Conservation (phyloP, 306 rosid genomes). For the Castanopsis chinensis region DNA sequence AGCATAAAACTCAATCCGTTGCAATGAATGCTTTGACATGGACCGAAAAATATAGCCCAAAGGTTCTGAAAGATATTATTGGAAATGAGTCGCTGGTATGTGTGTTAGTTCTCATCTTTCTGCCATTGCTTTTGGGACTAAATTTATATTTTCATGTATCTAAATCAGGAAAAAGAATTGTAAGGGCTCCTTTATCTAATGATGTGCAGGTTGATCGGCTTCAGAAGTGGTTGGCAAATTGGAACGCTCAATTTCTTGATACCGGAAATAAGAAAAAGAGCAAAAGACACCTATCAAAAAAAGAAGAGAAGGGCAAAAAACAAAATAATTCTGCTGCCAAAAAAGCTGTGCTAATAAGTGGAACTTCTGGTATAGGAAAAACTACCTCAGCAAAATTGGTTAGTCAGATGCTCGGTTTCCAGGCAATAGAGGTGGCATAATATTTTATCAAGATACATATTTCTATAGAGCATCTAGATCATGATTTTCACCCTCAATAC, state of each 20-base stretch:
- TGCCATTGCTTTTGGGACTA: not conserved
- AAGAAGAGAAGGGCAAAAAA: conserved; percentile 33
- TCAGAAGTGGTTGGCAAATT: conserved; percentile 78
- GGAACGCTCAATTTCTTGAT: conserved; percentile 82
- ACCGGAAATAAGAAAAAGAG: conserved; percentile 59
- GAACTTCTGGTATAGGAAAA: conserved; percentile 98
- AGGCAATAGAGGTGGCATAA: conserved; percentile 70
- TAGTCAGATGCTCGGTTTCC: conserved; percentile 84
- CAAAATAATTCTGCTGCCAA: conserved; percentile 57
- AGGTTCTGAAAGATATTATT: conserved; percentile 60
- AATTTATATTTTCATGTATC: conserved; percentile 10
- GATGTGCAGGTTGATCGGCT: conserved; percentile 75
- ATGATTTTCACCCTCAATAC: not conserved
- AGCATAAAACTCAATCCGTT: conserved; percentile 33
- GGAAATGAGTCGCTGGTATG: conserved; percentile 92
- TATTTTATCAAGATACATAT: conserved; percentile 9
- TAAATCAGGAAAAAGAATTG: conserved; percentile 12
- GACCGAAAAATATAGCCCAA: conserved; percentile 90
- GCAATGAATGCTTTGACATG: conserved; percentile 50
- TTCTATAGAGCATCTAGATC: not conserved
- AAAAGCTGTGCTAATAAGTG: conserved; percentile 84
- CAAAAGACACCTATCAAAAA: conserved; percentile 30
- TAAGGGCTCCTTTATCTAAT: conserved; percentile 29
- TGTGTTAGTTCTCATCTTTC: conserved; percentile 26
- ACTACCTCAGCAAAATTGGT: conserved; percentile 95